Base-by-base conservation (phyloP, 2,329 filamentous ascomycete species). In the Colletotrichum sp. region DNA sequence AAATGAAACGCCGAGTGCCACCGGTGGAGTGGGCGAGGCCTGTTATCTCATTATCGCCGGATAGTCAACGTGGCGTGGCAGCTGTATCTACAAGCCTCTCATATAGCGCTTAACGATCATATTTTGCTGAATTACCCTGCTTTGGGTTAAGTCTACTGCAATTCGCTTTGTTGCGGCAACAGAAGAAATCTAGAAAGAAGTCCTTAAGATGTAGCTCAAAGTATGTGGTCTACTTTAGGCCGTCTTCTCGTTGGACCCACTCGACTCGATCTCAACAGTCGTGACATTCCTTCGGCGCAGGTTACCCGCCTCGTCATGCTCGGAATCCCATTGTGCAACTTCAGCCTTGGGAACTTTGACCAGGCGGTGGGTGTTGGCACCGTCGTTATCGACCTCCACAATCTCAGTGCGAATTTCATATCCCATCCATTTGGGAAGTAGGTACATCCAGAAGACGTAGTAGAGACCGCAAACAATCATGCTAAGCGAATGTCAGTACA, bases 341-440 rank as follows among this genome's bases (percentile, higher is more conserved):
- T 92, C 86, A 0, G 79, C 81, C 2, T 88, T 79, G 0, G 90
- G 89, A 2, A 94, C 86, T 76, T 89, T 90, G 15, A 92, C 85
- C 6, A 94, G 78, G 0, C 84, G 82, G 76, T 90, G 87, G 2
- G 86, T 85, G 24, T 84, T 86, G 2, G 86, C 83, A 6, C 85
- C 86, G 7, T 85, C 84, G 63, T 21, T 18, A 8, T 89, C 89
- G 13, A 92, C 82, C 0, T 86, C 81, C 1, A 92, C 71, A 3
- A 92, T 81, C 34, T 92, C 89, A 16, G 92, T 89, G 1, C 91
- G 87, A 55, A 93, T 87, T 9, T 83, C 79, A 78, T 93, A 94
- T 0, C 86, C 84, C n/a, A 86, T 84, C 77, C 86, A 86, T 32
- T 85, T 87, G 0, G 92, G 92, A 0, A 93, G 77, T 2, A 90